A percentile compares a stretch with the other conserved stretches of the same genome.
Evolutionary conservation across 345 rosid species (phyloP).

Genomic region (Adansonia digitata): DNA sequence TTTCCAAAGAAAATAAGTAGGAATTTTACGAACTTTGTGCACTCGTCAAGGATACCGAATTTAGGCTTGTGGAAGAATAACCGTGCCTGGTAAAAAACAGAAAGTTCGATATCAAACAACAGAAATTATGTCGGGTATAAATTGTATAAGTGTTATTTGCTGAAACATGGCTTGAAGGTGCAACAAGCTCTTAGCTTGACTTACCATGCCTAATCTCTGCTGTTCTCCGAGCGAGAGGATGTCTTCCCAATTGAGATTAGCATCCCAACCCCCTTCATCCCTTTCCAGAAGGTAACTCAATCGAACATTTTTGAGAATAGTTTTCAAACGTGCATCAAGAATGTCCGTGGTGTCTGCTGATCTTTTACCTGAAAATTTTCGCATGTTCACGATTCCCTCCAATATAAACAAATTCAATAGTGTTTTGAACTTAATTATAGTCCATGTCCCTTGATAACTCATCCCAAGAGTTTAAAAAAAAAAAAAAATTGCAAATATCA

Average conservation of each 20-base stretch:
- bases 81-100: slow-evolving; percentile 59
- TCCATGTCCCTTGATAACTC: not conserved
- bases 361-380: slow-evolving; percentile 40
- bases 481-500: not conserved
- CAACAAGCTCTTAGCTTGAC: slow-evolving; percentile 9
- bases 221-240: slow-evolving; percentile 96
- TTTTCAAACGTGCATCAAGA: slow-evolving; percentile 61
- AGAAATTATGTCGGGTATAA: not conserved
- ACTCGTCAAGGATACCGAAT: slow-evolving; percentile 94
- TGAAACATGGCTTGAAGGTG: not conserved
- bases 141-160: not conserved
- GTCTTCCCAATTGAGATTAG: slow-evolving; percentile 81
- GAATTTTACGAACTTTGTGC: slow-evolving; percentile 73
- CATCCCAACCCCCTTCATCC: slow-evolving; percentile 84
- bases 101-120: slow-evolving; percentile 18
- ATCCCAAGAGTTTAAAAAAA: not conserved
- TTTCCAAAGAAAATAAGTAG: not conserved
- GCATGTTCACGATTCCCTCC: not conserved
- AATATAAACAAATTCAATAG: not conserved
- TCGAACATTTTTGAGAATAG: slow-evolving; percentile 72
- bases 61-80: slow-evolving; percentile 89
- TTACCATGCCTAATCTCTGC: slow-evolving; percentile 97
- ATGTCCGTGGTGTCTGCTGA: slow-evolving; percentile 28
- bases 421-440: too few relatives aligned
- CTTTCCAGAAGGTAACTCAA: slow-evolving; percentile 83